These are phyloP conservation scores for Fusarium keratoplasticum DNA, from an alignment of 2,329 filamentous ascomycete species.

Conservation along the genomic window DNA sequence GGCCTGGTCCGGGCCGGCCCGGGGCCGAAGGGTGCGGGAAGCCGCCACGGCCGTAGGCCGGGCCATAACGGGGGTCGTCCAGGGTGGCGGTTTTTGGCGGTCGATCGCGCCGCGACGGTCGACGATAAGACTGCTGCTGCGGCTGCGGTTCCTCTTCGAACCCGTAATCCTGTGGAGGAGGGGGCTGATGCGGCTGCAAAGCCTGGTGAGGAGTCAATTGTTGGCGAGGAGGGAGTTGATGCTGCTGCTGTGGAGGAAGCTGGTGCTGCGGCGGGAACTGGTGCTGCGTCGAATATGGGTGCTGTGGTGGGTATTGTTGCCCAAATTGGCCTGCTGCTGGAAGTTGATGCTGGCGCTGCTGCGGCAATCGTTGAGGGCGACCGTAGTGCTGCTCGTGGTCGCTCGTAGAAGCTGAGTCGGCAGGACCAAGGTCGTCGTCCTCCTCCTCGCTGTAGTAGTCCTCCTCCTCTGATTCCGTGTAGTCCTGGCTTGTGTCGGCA, in stretches of 20 bases:
- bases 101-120: slow-evolving; percentile 36
- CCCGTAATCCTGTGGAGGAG: slow-evolving; percentile 48
- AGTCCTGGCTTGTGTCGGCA: slow-evolving; percentile 43
- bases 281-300: slow-evolving; percentile 50
- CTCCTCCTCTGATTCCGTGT: slow-evolving; percentile 53
- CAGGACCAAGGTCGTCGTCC: slow-evolving; percentile 65
- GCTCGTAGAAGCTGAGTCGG: slow-evolving; percentile 66
- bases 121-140: slow-evolving; percentile 21
- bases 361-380: slow-evolving; percentile 50
- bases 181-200: slow-evolving; percentile 52
- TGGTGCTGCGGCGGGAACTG: slow-evolving; percentile 49
- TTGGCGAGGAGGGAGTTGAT: slow-evolving; percentile 48
- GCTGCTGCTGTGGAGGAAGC: slow-evolving; percentile 38
- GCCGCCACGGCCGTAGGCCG: slow-evolving; percentile 53
- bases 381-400: slow-evolving; percentile 28
- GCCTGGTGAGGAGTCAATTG: slow-evolving; percentile 48
- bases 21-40: slow-evolving; percentile 39
- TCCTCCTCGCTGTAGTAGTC: slow-evolving; percentile 51
- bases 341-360: slow-evolving; percentile 48
- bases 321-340: slow-evolving; percentile 22
- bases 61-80: slow-evolving; percentile 71
- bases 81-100: slow-evolving; percentile 65
- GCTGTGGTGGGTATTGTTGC: slow-evolving; percentile 47
- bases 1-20: slow-evolving; percentile 20
- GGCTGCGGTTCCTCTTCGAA: slow-evolving; percentile 40